phyloP scores from a whole-genome alignment of 192 early-diverging fungal species.

The Chytriomyces sp. region DNA sequence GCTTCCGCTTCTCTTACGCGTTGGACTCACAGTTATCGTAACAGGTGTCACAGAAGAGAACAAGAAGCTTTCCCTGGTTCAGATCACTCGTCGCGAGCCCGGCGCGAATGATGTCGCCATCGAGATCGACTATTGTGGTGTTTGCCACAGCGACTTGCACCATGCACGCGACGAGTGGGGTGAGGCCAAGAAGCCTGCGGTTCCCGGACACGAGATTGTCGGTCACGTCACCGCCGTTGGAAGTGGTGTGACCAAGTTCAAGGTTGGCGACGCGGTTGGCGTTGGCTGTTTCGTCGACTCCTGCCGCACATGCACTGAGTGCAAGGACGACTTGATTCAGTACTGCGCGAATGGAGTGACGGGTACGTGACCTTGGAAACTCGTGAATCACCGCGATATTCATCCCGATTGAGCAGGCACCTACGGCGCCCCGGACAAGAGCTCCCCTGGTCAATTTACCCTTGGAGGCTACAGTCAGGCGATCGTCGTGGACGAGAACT shows the following conservation, averaged over 20 bases:
- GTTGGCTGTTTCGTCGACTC: constrained; percentile 25
- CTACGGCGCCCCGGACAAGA: constrained; percentile 11
- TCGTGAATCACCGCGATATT: not conserved
- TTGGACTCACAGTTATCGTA: not conserved
- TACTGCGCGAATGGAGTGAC: constrained; percentile 24
- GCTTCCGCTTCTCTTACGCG: too few relatives aligned
- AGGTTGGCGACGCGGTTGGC: constrained; percentile 25
- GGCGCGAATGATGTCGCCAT: constrained; percentile 61
- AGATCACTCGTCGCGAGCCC: not conserved
- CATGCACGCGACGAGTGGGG: constrained; percentile 64
- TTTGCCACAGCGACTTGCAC: constrained; percentile 80
- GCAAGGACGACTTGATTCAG: constrained; percentile 9
- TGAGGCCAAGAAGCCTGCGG: constrained; percentile 13
- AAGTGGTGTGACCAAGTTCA: constrained; percentile 12
- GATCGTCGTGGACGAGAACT: constrained; percentile 35
- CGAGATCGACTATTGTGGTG: constrained; percentile 72
- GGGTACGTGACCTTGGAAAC: not conserved
- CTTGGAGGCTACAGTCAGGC: constrained; percentile 33
- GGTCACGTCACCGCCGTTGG: constrained; percentile 17
- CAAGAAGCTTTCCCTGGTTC: not conserved
- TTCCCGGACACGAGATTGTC: constrained; percentile 30
- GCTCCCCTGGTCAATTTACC: constrained; percentile 21
- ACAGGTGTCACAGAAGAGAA: not conserved
- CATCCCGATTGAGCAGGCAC: not conserved
- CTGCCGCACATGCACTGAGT: constrained; percentile 11